Evolutionary conservation across 83 land plant genomes (phyloP), one percentile per base, ranked within the genome.

Genomic region (Picea mariana): DNA sequence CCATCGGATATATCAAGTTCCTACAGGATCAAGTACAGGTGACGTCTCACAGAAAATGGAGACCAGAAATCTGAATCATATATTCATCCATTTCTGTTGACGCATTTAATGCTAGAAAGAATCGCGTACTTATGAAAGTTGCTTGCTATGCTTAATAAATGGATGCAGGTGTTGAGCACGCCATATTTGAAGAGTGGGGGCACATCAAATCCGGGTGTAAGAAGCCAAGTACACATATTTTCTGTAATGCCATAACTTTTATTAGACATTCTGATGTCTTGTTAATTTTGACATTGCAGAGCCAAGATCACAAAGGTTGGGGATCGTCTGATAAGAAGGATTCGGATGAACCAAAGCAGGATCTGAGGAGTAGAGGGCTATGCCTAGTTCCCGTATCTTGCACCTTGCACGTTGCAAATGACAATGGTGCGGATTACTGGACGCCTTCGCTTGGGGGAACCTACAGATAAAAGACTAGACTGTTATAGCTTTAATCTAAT

Each of bases 1-100:
- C 94, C 80, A 91, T 89, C 26, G 95, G 92, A 31, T 91, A 91
- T 75, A 93, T 93, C 31, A 93, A 93, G 77, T 93, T 91, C 90
- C 92, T 91, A 18, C 93, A 91, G 47, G 89, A 84, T 61, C 95
- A 91, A 77, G 92, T 91, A 12, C 90, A 93, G 93, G 93, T 93
- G 84, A 84, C 82, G 66, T 82, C 59, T 84, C 82, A 9, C 6
- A 67, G 27, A 67, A 23, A 67, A 67, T 11, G 12, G 3, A 21
- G 12, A n/a, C 16, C n/a, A 23, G 31, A 26, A 67, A n/a, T 6
- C 69, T 67, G 24, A 26, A n/a, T 21, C 69, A 67, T 21, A 67
- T 21, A 24, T 21, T 67, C 26, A 11, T 26, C 69, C 12, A 67
- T 23, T 67, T 67, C 12, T 64, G 2, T 7, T 21, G 11, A n/a